phyloP scores from a whole-genome alignment of 306 rosid genomes.

The Acmispon strigosus region DNA sequence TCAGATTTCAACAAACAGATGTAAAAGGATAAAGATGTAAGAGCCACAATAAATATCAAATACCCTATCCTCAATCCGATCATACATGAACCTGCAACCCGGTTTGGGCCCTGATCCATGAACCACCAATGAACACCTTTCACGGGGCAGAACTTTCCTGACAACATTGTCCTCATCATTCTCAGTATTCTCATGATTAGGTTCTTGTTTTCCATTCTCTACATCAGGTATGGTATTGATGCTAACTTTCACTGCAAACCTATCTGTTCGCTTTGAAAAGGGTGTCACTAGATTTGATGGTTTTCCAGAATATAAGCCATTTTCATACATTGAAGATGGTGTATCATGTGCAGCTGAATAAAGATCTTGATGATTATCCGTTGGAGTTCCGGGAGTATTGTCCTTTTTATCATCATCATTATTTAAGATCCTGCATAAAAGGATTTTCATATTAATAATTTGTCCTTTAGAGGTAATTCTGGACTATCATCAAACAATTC shows the following conservation, averaged over 20 bases:
- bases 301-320: conserved; percentile 51
- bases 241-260: conserved; percentile 58
- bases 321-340: conserved; percentile 50
- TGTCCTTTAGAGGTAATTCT: not conserved
- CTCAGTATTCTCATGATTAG: conserved; percentile 41
- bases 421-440: conserved; percentile 54
- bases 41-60: conserved; percentile 14
- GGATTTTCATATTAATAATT: conserved; percentile 11
- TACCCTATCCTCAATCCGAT: conserved; percentile 76
- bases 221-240: conserved; percentile 34
- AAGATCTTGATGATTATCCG: conserved; percentile 26
- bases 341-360: conserved; percentile 42
- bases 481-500: not conserved
- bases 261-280: conserved; percentile 65
- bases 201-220: conserved; percentile 34
- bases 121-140: conserved; percentile 59
- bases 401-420: conserved; percentile 46
- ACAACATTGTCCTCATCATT: conserved; percentile 53
- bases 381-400: conserved; percentile 56
- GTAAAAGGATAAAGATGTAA: conserved; percentile 2
- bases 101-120: conserved; percentile 62
- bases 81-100: conserved; percentile 83
- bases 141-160: conserved; percentile 55
- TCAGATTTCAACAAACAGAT: conserved; percentile 19
- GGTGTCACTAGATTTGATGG: conserved; percentile 56